Conservation (phyloP, 768 basidiomycete species). For the Amanita pallidorosea region DNA sequence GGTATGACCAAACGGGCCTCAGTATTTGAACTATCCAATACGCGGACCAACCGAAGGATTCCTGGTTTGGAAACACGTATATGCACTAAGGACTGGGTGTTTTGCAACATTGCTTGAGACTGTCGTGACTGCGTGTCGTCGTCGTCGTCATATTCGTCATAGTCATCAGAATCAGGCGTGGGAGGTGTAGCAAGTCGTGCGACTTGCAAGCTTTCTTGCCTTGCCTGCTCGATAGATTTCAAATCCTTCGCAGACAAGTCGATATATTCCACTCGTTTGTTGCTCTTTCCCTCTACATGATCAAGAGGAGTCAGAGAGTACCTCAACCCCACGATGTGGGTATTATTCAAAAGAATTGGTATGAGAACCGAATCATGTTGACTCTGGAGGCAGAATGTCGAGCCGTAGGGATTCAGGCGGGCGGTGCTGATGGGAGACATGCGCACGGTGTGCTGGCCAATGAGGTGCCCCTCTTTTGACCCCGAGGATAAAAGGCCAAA, state of each 20-base stretch:
- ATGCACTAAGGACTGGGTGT: conserved; percentile 64
- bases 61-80: conserved; percentile 69
- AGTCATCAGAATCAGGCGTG: conserved; percentile 30
- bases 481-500: conserved; percentile 38
- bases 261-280: conserved; percentile 37
- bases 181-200: conserved; percentile 24
- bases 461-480: conserved; percentile 46
- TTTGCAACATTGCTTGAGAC: conserved; percentile 43
- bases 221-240: conserved; percentile 51
- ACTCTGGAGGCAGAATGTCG: conserved; percentile 63
- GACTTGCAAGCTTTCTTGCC: conserved; percentile 39
- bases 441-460: conserved; percentile 85
- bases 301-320: conserved; percentile 69
- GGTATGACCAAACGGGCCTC: conserved; percentile 64
- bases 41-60: conserved; percentile 60
- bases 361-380: conserved; percentile 48
- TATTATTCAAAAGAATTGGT: conserved; percentile 87
- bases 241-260: conserved; percentile 56
- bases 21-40: conserved; percentile 57
- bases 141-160: conserved; percentile 68
- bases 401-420: conserved; percentile 67
- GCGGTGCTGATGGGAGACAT: conserved; percentile 94
- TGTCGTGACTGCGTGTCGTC: conserved; percentile 25
- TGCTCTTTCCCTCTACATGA: conserved; percentile 24
- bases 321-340: conserved; percentile 54